Evolutionary conservation across 164 flowering plant species (phyloP).

Genomic region (Macadamia integrifolia): DNA sequence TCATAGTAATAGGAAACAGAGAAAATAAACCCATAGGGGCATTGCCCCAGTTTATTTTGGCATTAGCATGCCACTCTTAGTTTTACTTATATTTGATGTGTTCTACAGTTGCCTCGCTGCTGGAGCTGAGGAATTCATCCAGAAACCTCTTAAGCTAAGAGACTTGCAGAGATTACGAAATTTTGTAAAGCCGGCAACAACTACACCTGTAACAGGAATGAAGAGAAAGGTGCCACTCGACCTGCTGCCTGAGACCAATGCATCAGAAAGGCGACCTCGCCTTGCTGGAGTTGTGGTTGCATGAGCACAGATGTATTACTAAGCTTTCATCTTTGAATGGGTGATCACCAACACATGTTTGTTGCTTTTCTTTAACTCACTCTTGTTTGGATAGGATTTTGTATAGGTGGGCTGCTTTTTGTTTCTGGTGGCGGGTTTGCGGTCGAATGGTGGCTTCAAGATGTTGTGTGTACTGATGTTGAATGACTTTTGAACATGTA

Average conservation of each 20-base stretch:
- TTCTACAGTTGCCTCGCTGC: conserved; percentile 18
- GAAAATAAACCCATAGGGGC: too few species aligned
- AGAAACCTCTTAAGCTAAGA: conserved; percentile 16
- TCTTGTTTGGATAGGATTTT: conserved; percentile 8
- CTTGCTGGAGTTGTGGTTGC: conserved; percentile 26
- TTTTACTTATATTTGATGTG: background rate
- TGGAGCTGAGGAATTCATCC: conserved; percentile 30
- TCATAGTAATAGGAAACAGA: too few species aligned
- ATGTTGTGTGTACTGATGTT: background rate
- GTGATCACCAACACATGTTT: conserved; percentile 5
- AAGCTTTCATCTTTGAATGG: background rate
- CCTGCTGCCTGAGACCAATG: conserved; percentile 20
- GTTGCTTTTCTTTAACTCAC: background rate
- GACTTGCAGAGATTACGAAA: conserved; percentile 17
- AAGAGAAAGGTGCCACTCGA: conserved; percentile 25
- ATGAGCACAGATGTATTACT: background rate
- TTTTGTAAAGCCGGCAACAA: conserved; percentile 12
- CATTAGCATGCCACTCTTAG: too few species aligned
- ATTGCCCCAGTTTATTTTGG: too few species aligned
- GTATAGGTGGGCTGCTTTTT: background rate
- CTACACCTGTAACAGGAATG: conserved; percentile 10
- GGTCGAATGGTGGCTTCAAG: background rate
- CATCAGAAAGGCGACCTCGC: conserved; percentile 21
- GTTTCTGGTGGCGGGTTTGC: background rate
- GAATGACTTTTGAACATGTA: background rate